Percentiles rank a stretch among this genome's conserved stretches.
Evolutionary conservation across 208 protist genomes (phyloP).

Genomic region (Wallacemonas collosoma): DNA sequence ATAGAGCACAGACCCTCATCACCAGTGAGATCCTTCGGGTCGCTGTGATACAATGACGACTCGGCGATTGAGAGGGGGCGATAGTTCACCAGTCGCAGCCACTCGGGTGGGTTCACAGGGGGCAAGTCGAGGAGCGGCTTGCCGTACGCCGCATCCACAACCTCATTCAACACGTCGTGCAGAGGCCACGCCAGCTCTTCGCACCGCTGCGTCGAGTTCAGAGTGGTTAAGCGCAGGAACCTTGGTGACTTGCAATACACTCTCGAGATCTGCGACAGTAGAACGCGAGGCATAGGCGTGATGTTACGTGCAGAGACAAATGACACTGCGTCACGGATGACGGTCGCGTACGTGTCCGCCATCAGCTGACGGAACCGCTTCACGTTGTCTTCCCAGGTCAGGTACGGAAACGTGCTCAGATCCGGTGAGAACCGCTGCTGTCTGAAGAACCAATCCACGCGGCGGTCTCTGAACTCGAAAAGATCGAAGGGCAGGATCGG

Average conservation of each 20-base stretch:
- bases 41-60: background rate
- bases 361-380: background rate
- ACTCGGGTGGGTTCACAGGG: constrained; percentile 1
- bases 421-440: background rate
- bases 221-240: background rate
- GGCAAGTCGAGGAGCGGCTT: background rate
- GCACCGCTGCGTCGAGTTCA: constrained; percentile 4
- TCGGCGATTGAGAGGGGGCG: background rate
- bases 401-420: background rate
- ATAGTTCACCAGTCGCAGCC: constrained; percentile 10
- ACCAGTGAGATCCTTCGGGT: too few species aligned
- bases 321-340: background rate
- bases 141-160: constrained; percentile 4
- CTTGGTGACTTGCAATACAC: constrained; percentile 5
- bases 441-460: background rate
- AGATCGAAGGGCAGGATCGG: too few species aligned
- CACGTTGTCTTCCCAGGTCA: constrained; percentile 15
- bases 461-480: background rate
- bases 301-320: background rate
- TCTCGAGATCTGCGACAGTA: background rate
- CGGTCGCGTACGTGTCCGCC: background rate
- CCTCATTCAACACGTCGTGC: constrained; percentile 3
- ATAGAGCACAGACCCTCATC: background rate
- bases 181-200: background rate
- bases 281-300: constrained; percentile 9